Evolutionary conservation across 495 filamentous ascomycete species (phyloP).

Genomic region (Trichoderma virens): DNA sequence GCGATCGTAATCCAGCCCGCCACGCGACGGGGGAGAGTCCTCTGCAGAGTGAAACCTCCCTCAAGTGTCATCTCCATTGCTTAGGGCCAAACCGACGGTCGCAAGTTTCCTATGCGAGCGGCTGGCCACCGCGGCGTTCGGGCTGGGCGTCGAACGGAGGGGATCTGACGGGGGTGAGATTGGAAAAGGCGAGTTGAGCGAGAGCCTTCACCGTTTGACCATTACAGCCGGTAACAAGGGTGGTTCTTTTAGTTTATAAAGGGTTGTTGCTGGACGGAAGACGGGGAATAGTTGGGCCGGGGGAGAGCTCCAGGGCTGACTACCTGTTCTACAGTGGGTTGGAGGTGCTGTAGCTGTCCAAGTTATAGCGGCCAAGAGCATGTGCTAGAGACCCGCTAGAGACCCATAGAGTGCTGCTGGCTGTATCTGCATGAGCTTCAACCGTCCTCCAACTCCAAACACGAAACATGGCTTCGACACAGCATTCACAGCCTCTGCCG

Average conservation of each 20-base stretch:
- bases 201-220: constrained; percentile 43
- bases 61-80: constrained; percentile 44
- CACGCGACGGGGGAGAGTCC: constrained; percentile 44
- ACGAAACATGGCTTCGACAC: no score
- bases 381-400: no score
- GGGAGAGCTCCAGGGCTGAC: not conserved
- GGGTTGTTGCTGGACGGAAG: not conserved
- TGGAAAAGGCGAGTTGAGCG: constrained; percentile 29
- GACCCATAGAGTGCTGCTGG: no score
- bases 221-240: constrained; percentile 34
- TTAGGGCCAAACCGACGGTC: constrained; percentile 39
- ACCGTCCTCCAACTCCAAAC: no score
- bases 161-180: constrained; percentile 42
- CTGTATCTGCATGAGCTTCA: not conserved
- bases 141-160: constrained; percentile 38
- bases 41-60: constrained; percentile 47
- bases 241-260: constrained; percentile 15
- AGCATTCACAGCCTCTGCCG: not conserved
- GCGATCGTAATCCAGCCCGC: constrained; percentile 46
- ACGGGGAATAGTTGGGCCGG: not conserved
- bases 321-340: no score
- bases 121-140: constrained; percentile 44
- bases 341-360: not conserved
- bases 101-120: constrained; percentile 45
- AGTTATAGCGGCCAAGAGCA: not conserved